Evolutionary conservation across 352 stramenopile species (phyloP), one percentile per base, ranked within the genome.

Genomic region (Globisporangium cystogenes): DNA sequence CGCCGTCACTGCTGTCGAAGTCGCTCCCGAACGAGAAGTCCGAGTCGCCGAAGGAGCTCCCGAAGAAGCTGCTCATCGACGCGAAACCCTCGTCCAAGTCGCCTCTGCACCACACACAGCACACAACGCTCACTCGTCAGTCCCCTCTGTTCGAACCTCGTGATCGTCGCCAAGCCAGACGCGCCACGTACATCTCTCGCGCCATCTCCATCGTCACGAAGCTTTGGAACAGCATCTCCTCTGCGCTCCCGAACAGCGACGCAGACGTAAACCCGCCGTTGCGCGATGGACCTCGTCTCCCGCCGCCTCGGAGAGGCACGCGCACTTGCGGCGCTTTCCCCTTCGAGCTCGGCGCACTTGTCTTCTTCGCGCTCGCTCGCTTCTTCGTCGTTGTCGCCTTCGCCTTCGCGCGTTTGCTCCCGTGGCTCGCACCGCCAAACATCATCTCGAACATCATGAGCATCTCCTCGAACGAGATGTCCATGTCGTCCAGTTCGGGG

Each of bases 381-480:
- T 36, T 36, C 31, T 36, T 36, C 31, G 4, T 36, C 31, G 37
- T 60, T 26, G 57, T 40, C 6, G 36, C 47, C 15, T 26, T 46
- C 10, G 43, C 12, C 24, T 20, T 15, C 15, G n/a, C 26, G 7
- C 24, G 26, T 15, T 4, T 33, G 15, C 35, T 7, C 12, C 23
- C 2, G 27, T 48, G 45, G 12, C n/a, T 48, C 16, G 31, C 45
- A 31, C 41, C 45, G 48, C 68, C 68, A 60, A 88, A 88, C 59
- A 88, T 58, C 72, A 88, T 82, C 52, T 88, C 63, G 33, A 88
- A 88, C 77, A 88, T 85, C 58, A 76, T 74, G 36, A 88, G 72
- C 77, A 88, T 88, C 44, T 86, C 75, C 7, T 86, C 74, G 40
- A 86, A 72, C 24, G 76, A 79, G 37, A 72, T 60, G 45, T 74